Evolutionary conservation across 1,284 basidiomycete genomes (phyloP), one percentile per base, ranked within the genome.

Genomic region (Puccinia coronata): DNA sequence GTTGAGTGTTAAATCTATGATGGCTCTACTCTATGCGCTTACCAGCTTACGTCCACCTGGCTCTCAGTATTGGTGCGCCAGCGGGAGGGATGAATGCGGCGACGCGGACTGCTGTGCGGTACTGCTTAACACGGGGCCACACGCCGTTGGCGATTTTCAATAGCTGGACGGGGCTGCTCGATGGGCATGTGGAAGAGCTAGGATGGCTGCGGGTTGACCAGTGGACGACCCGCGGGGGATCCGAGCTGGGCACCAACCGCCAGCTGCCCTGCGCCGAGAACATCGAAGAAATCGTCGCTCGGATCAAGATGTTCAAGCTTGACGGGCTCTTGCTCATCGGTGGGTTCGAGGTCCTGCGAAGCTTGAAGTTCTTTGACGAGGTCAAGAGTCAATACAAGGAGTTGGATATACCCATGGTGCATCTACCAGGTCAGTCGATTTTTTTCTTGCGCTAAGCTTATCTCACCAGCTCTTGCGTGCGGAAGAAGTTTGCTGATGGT

Each of bases 11-110:
- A 23, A 63, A 20, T 51, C 4, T 51, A 9, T 20, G 18, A 14
- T 12, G 12, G 4, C 18, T 20, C 57, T 61, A 1, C 31, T 31
- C 47, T 69, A 2, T 23, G 41, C 69, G 11, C 12, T 23, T 31
- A 57, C 57, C 20, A 36, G 43, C 34, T 31, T 39, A 47, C 28
- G 28, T 49, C 0, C 28, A 11, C 47, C 31, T 18, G 28, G 14
- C 28, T 61, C 25, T 31, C 80, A 96, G 93, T 85, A 92, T 96
- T 85, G 96, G 96, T 82, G 97, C 97, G 0, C 96, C 97, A 2
- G 96, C 96, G 3, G 96, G 96, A 80, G 96, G 97, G 16, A 98
- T 99, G 94, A 98, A 99, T 86, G 96, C 96, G 0, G 96, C 96
- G 0, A 98, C 95, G 0, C 92, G 96, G 65, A 92, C 96, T 47